Conservation (phyloP, 805 yeast species). For the Saturnispora halmiae region DNA sequence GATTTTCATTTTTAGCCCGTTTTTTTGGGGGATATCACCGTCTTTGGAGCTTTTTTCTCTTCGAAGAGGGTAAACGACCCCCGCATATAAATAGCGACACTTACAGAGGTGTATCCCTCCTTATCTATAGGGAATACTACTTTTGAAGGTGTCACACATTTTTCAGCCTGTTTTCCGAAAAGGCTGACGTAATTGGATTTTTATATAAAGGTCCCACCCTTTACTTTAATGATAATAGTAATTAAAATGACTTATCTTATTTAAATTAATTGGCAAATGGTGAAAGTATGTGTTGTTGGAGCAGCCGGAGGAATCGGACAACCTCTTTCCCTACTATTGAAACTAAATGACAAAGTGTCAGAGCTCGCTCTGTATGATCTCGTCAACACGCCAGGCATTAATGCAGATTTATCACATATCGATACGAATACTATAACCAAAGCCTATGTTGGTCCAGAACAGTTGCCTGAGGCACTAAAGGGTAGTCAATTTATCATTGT, state of each 20-base stretch:
- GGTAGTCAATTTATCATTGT: slow-evolving; percentile 43
- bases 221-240: no score
- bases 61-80: slow-evolving; percentile 48
- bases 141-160: slow-evolving; percentile 14
- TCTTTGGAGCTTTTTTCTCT: slow-evolving; percentile 26
- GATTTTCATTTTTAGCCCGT: background rate
- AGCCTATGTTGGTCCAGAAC: slow-evolving; percentile 28
- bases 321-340: slow-evolving; percentile 43
- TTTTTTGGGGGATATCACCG: slow-evolving; percentile 32
- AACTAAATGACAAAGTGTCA: slow-evolving; percentile 36
- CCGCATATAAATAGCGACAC: slow-evolving; percentile 31
- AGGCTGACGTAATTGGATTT: no score
- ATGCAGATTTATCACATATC: slow-evolving; percentile 46
- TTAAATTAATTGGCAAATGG: no score
- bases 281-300: slow-evolving; percentile 76
- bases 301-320: slow-evolving; percentile 77
- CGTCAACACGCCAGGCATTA: slow-evolving; percentile 48
- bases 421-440: slow-evolving; percentile 39
- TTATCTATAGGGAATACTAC: background rate
- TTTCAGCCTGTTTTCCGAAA: background rate
- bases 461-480: slow-evolving; percentile 34
- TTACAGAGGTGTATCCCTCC: slow-evolving; percentile 8
- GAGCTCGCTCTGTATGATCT: slow-evolving; percentile 45
- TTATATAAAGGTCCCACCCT: no score
- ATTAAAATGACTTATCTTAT: no score